phyloP scores from a whole-genome alignment of 2,329 filamentous ascomycete species.

The Sphaceloma murrayae region DNA sequence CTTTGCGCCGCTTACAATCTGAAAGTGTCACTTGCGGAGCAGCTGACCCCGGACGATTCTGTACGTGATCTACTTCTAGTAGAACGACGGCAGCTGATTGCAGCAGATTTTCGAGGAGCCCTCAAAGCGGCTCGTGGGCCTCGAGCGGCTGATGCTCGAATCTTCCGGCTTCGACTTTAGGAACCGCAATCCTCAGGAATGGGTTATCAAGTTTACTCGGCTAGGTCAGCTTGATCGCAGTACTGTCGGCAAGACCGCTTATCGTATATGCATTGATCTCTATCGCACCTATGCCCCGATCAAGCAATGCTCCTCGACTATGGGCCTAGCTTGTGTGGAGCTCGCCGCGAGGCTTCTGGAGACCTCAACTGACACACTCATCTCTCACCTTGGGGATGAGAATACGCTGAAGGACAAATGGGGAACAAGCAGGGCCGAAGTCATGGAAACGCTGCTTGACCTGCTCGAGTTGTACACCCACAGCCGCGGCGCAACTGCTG shows the following conservation, averaged over 20 bases:
- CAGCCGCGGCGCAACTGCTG: constrained; percentile 61
- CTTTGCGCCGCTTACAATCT: constrained; percentile 83
- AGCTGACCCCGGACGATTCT: constrained; percentile 70
- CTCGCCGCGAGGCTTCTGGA: constrained; percentile 62
- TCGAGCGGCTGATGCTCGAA: constrained; percentile 89
- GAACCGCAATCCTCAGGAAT: constrained; percentile 75
- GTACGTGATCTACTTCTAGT: constrained; percentile 42
- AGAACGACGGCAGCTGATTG: constrained; percentile 10
- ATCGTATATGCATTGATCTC: constrained; percentile 75
- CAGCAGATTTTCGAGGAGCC: constrained; percentile 67
- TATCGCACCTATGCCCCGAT: constrained; percentile 90
- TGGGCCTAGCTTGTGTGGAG: constrained; percentile 74
- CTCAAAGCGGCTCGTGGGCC: constrained; percentile 72
- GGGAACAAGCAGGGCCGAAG: constrained; percentile 36
- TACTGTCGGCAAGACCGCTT: constrained; percentile 57
- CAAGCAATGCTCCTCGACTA: constrained; percentile 77
- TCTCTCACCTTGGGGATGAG: constrained; percentile 37
- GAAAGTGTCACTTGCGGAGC: constrained; percentile 54
- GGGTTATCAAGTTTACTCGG: constrained; percentile 62
- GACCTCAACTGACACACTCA: constrained; percentile 36
- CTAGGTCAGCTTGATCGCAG: constrained; percentile 13
- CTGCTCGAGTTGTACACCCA: constrained; percentile 88
- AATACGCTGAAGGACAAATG: constrained; percentile 39
- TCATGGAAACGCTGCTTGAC: constrained; percentile 75
- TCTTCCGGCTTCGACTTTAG: constrained; percentile 90